Base-by-base conservation (phyloP, 352 stramenopile genomes). In the Globisporangium megalacanthum region DNA sequence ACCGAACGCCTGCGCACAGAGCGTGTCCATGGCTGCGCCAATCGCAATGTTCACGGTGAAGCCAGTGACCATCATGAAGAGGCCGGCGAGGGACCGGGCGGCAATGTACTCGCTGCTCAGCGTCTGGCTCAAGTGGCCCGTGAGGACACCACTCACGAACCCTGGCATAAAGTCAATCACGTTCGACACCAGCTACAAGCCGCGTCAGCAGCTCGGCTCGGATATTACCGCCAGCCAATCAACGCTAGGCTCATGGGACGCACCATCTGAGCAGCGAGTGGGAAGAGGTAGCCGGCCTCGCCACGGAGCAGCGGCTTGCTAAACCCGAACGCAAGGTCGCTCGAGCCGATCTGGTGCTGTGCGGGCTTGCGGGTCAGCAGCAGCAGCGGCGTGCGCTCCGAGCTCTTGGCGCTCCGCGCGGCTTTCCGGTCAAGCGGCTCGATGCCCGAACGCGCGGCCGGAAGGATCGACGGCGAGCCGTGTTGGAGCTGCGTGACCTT, bases 21-120 rank as follows among this genome's bases (percentile, higher is more conserved):
- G 72, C 45, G 88, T 97, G 62, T 97, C 86, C 83, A 97, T 94
- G 33, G 88, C 88, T 20, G 83, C 88, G 39, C 84, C 79, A 51
- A 96, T 85, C 25, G 82, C 83, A 22, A 93, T 79, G 49, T 86
- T 90, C 15, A 92, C 69, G 8, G 86, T 90, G 63, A 88, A 85
- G 33, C 75, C 87, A 9, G 82, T 89, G 57, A 96, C 62, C 72
- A 95, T 92, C 51, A 86, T 72, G 60, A 94, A 95, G 63, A 92
- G 89, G 33, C 80, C 66, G 10, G 77, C 79, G 19, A 96, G 64
- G 19, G 73, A 81, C 13, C 75, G 71, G 20, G 84, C 86, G 51
- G 87, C 86, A 58, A 96, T 85, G 67, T 83, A 88, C 65, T 89
- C 77, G 59, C 74, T 86, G 50, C 76, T 89, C 58, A 82, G 64